Percentiles rank a stretch among this genome's conserved stretches.
These are phyloP conservation scores for Gypsophila paniculata DNA, from an alignment of 179 eudicot species.

Conservation along the genomic window DNA sequence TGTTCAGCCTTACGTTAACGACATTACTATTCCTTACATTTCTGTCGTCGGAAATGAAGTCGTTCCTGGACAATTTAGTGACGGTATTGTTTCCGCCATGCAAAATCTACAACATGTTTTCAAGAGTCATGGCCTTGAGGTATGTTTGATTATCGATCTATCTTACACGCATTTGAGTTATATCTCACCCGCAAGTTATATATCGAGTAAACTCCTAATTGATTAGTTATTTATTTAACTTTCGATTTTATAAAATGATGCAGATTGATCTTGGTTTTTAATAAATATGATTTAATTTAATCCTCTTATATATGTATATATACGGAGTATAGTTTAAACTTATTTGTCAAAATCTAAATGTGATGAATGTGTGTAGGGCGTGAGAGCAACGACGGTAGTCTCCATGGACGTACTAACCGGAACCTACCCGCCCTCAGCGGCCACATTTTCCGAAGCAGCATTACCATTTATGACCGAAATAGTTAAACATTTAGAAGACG, in stretches of 20 bases:
- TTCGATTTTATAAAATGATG: too few relatives aligned
- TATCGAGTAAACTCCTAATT: too few relatives aligned
- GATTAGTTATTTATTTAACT: too few relatives aligned
- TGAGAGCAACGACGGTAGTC: conserved; percentile 31
- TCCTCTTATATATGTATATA: too few relatives aligned
- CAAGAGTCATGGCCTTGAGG: neutral
- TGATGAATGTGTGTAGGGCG: conserved; percentile 3
- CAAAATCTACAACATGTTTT: conserved; percentile 14
- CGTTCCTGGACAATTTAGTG: conserved; percentile 18
- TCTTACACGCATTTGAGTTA: too few relatives aligned
- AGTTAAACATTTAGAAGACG: neutral
- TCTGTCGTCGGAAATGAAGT: conserved; percentile 23
- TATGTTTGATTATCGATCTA: neutral
- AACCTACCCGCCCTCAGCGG: conserved; percentile 37
- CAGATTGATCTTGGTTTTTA: too few relatives aligned
- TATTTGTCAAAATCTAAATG: too few relatives aligned
- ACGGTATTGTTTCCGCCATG: conserved; percentile 13
- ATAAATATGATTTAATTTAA: too few relatives aligned
- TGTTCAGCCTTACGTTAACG: conserved; percentile 13
- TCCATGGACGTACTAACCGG: conserved; percentile 1
- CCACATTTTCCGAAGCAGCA: conserved; percentile 19
- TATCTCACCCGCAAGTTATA: too few relatives aligned
- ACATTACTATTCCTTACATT: neutral
- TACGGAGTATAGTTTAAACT: too few relatives aligned
- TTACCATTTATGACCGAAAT: neutral